Conservation (phyloP, 352 stramenopile genomes). For the Pythium aristosporum region DNA sequence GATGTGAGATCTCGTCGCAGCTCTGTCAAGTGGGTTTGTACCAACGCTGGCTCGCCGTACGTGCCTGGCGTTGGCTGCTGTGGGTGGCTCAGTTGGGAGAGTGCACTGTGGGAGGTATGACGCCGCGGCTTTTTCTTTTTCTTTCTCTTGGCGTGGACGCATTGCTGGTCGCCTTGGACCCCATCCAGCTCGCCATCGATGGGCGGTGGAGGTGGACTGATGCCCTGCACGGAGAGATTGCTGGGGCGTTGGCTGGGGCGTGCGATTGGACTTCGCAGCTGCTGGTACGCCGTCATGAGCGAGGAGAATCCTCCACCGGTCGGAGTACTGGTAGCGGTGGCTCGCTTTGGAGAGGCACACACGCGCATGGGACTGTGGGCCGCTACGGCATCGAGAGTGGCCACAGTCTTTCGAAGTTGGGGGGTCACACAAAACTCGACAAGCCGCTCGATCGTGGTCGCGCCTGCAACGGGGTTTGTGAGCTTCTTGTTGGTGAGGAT, state of each 20-base stretch:
- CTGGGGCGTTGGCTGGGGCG: conserved; percentile 46
- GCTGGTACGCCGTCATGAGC: conserved; percentile 46
- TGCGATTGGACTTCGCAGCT: conserved; percentile 48
- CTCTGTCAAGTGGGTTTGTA: conserved; percentile 38
- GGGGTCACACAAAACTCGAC: conserved; percentile 46
- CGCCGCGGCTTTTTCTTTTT: conserved; percentile 20
- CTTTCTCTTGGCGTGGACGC: conserved; percentile 27
- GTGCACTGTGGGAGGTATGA: conserved; percentile 8
- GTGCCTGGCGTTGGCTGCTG: conserved; percentile 25
- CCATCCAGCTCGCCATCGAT: background rate
- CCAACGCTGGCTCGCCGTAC: conserved; percentile 40
- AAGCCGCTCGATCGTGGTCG: conserved; percentile 49
- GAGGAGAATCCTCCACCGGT: conserved; percentile 25
- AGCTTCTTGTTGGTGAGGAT: conserved; percentile 30
- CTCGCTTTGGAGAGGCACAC: conserved; percentile 40
- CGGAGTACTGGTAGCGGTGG: background rate
- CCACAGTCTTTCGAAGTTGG: conserved; percentile 23
- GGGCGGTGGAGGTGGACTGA: background rate
- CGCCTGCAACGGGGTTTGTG: background rate
- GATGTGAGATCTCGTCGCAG: conserved; percentile 47
- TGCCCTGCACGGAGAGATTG: conserved; percentile 8
- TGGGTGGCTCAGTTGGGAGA: conserved; percentile 9
- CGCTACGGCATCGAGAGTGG: conserved; percentile 37
- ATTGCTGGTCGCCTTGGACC: background rate
- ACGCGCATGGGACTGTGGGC: conserved; percentile 38